Evolutionary conservation across 2,329 filamentous ascomycete genomes (phyloP).

Genomic region (Fusarium longipes): DNA sequence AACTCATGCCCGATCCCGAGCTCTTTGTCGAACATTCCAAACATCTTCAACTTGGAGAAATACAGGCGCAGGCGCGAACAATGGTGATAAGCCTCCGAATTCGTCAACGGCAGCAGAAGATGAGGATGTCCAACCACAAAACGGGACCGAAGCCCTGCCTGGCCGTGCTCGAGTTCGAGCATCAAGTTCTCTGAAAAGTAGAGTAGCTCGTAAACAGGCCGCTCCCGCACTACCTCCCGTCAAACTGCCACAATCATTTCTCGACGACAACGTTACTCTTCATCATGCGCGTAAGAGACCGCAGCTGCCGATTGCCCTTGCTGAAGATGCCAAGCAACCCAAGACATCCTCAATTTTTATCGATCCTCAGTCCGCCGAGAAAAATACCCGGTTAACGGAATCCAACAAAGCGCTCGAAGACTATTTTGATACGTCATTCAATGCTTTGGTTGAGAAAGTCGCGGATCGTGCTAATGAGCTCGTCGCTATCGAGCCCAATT

Average conservation of each 20-base stretch:
- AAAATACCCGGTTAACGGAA: slow-evolving; percentile 37
- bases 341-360: slow-evolving; percentile 49
- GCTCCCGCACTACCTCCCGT: slow-evolving; percentile 61
- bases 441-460: slow-evolving; percentile 33
- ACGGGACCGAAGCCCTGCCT: slow-evolving; percentile 43
- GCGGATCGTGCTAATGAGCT: slow-evolving; percentile 31
- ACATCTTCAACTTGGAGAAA: slow-evolving; percentile 35
- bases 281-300: slow-evolving; percentile 44
- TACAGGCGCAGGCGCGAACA: slow-evolving; percentile 32
- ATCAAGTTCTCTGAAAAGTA: slow-evolving; percentile 46
- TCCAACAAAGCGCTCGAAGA: slow-evolving; percentile 45
- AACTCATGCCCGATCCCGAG: slow-evolving; percentile 36
- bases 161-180: slow-evolving; percentile 46
- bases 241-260: slow-evolving; percentile 68
- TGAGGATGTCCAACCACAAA: slow-evolving; percentile 46
- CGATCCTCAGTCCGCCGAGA: slow-evolving; percentile 39
- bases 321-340: slow-evolving; percentile 48
- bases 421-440: slow-evolving; percentile 50
- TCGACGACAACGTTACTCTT: slow-evolving; percentile 60
- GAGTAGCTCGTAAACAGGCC: slow-evolving; percentile 49
- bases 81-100: slow-evolving; percentile 46
- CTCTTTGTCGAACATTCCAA: slow-evolving; percentile 41
- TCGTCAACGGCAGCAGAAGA: slow-evolving; percentile 45
- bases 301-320: slow-evolving; percentile 48
- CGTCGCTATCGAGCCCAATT: neutral